phyloP scores from a whole-genome alignment of 805 yeast species.

The Candida caryicola region DNA sequence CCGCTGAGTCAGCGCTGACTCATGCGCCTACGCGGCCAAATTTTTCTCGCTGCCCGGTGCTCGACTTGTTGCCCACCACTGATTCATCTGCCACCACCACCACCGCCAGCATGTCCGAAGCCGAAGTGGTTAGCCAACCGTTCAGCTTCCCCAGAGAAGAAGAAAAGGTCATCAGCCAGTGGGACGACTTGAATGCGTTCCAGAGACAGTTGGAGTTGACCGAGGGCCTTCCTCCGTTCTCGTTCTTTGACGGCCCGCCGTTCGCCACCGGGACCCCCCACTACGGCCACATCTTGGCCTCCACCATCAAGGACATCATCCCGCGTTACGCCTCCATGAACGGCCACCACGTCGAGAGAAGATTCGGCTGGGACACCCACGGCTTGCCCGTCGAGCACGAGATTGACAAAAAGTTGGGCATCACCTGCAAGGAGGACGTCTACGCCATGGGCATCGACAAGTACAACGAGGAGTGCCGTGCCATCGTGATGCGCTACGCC shows the following conservation, averaged over 20 bases:
- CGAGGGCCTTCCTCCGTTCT: conserved; percentile 79
- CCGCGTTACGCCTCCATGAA: conserved; percentile 98
- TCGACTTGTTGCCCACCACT: background rate
- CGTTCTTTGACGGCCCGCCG: conserved; percentile 99
- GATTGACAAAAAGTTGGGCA: conserved; percentile 94
- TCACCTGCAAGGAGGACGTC: conserved; percentile 91
- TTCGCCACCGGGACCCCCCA: conserved; percentile 99
- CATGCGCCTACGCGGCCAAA: background rate
- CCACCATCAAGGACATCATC: conserved; percentile 94
- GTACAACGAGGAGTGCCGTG: conserved; percentile 91
- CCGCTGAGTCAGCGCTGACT: conserved; percentile 1
- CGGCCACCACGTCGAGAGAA: conserved; percentile 92
- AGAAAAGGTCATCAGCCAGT: conserved; percentile 70
- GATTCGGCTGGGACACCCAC: conserved; percentile 99
- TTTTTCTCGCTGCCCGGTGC: background rate
- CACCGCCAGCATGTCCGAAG: conserved; percentile 9
- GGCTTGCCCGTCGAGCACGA: conserved; percentile 98
- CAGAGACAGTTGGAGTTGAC: conserved; percentile 79
- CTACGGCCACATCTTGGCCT: conserved; percentile 95
- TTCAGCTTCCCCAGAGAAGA: conserved; percentile 89
- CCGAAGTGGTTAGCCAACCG: conserved; percentile 10
- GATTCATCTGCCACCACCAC: background rate
- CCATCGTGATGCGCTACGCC: conserved; percentile 97
- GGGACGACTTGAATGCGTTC: conserved; percentile 96
- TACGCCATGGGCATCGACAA: conserved; percentile 90